A percentile compares a stretch with the other conserved stretches of the same genome.
Conservation (phyloP, 2,329 filamentous ascomycete genomes). For the Diaporthe citriasiana region DNA sequence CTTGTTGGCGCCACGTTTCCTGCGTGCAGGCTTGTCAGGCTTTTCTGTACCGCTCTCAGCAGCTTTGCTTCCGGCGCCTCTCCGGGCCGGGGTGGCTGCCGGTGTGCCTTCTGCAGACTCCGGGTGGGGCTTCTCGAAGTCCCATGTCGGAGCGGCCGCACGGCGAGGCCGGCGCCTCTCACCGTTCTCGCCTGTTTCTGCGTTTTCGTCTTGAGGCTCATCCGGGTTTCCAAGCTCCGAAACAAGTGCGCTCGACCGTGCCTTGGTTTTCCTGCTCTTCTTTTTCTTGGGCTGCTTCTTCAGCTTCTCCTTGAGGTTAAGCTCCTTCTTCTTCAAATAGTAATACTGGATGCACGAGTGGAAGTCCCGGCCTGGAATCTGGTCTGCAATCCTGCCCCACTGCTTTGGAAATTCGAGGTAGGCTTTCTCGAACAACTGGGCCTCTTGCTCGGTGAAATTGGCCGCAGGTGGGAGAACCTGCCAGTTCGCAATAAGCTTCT, state of each 20-base stretch:
- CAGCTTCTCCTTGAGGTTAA: slow-evolving; percentile 82
- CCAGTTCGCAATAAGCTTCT: slow-evolving; percentile 78
- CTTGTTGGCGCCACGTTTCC: slow-evolving; percentile 54
- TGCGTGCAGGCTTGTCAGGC: slow-evolving; percentile 57
- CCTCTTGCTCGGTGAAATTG: slow-evolving; percentile 81
- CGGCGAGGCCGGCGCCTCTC: slow-evolving; percentile 73
- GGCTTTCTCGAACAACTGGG: slow-evolving; percentile 77
- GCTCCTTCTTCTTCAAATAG: slow-evolving; percentile 82
- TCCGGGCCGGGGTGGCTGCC: slow-evolving; percentile 69
- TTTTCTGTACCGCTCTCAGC: slow-evolving; percentile 61
- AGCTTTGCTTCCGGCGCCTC: slow-evolving; percentile 55
- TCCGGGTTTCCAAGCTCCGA: slow-evolving; percentile 75
- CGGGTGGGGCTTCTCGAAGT: slow-evolving; percentile 66
- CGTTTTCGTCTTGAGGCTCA: slow-evolving; percentile 68
- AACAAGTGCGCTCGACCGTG: slow-evolving; percentile 74
- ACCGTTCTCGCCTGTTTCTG: slow-evolving; percentile 71
- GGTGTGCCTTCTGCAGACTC: slow-evolving; percentile 54
- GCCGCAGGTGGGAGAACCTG: slow-evolving; percentile 80
- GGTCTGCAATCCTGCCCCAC: slow-evolving; percentile 82
- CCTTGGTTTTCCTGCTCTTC: slow-evolving; percentile 69
- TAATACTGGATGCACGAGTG: slow-evolving; percentile 89
- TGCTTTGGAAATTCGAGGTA: slow-evolving; percentile 85
- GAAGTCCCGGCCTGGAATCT: slow-evolving; percentile 77
- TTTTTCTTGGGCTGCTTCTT: slow-evolving; percentile 73
- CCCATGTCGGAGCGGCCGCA: slow-evolving; percentile 80